Percentiles rank a stretch among this genome's conserved stretches.
phyloP scores from a whole-genome alignment of 2,329 filamentous ascomycete species.

The Exophiala mesophila region DNA sequence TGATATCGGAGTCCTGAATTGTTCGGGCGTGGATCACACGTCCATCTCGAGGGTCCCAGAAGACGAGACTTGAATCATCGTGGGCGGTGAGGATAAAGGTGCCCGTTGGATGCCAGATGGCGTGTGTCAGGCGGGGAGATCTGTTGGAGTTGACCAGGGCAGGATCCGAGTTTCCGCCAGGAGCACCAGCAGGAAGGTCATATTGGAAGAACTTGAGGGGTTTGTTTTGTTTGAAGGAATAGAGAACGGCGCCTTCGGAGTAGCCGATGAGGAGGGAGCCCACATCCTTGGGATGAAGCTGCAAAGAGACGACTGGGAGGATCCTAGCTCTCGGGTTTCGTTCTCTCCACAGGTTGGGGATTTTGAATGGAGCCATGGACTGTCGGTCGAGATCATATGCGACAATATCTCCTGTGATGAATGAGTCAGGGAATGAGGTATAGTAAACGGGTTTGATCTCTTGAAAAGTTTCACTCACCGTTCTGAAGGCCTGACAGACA shows the following conservation, averaged over 20 bases:
- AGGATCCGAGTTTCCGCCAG: conserved; percentile 68
- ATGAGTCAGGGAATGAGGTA: too few species aligned
- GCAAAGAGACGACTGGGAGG: conserved; percentile 66
- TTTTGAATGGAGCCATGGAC: conserved; percentile 67
- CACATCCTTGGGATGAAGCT: conserved; percentile 86
- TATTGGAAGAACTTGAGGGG: conserved; percentile 78
- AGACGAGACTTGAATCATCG: conserved; percentile 84
- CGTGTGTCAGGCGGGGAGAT: conserved; percentile 71
- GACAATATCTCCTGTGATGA: conserved; percentile 62
- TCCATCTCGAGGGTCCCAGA: conserved; percentile 91
- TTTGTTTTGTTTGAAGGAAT: conserved; percentile 89
- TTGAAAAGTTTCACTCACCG: conserved; percentile 47
- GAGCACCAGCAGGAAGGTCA: conserved; percentile 71
- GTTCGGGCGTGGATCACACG: conserved; percentile 79
- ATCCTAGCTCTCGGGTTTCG: conserved; percentile 63
- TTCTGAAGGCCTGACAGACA: conserved; percentile 76
- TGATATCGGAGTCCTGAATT: conserved; percentile 66
- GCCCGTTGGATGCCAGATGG: conserved; percentile 90
- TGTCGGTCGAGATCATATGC: conserved; percentile 91
- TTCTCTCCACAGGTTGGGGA: conserved; percentile 82
- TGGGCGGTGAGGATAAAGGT: conserved; percentile 83
- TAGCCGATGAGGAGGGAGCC: conserved; percentile 91
- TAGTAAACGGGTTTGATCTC: too few species aligned
- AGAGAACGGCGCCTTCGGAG: conserved; percentile 77
- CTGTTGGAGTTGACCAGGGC: conserved; percentile 52